Base-by-base conservation (phyloP, 1,284 basidiomycete genomes). In the Tetrapyrgos nigripes region DNA sequence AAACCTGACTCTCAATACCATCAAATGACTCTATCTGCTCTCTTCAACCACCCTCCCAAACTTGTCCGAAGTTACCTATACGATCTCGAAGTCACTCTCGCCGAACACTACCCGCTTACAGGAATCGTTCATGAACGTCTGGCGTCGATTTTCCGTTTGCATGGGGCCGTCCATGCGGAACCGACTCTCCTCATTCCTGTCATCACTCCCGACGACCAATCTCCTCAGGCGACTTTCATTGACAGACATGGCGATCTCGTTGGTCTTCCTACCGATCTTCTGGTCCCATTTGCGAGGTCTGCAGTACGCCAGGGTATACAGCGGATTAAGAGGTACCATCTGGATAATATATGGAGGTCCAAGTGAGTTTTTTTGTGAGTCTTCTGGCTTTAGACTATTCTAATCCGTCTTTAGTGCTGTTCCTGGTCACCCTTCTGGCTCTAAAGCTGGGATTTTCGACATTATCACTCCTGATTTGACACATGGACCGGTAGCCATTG, bases 251-350 rank as follows among this genome's bases (percentile, higher is more conserved):
- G 93, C 1, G 92, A 94, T 63, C 78, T 95, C 1, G 89, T 97
- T 2, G 83, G 86, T 40, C 79, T 97, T 27, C 92, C 94, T 0
- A 88, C 88, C 60, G 89, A 93, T 60, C 84, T 89, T 13, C 79
- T 96, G 13, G 79, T 92, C 2, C 89, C 92, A 0, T 97, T 98
- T 72, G 94, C 96, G 9, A 83, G 95, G 48, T 80, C 93, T 43
- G 94, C 94, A 17, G 93, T 92, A 0, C 81, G 92, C 57, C 84
- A 82, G 14, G 85, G 85, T 49, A 84, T 87, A 50, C 86, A 85
- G 64, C 80, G 96, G 43, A 94, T 97, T 73, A 98, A 98, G 75
- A 84, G 96, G 17, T 97, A 92, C 74, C 91, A 95, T 73, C 88
- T 97, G 31, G 83, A 87, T 29, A 84, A 89, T 60, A 85, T 88